A percentile compares a stretch with the other conserved stretches of the same genome.
Evolutionary conservation across 2,329 filamentous ascomycete species (phyloP).

Genomic region (Talaromyces sp.): DNA sequence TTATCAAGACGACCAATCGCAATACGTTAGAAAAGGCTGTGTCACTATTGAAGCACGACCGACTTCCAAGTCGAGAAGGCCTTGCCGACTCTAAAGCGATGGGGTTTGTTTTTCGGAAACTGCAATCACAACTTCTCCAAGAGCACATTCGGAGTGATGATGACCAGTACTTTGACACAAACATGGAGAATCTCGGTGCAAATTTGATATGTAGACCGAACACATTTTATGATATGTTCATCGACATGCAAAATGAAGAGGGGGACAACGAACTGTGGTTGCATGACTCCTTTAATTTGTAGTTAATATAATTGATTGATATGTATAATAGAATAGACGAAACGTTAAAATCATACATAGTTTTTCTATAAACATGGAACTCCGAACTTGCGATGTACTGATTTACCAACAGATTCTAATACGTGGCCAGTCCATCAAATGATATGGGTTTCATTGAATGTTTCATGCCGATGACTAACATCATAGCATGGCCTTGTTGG

Average conservation of each 20-base stretch:
- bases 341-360: background rate
- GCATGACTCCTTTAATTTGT: background rate
- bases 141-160: background rate
- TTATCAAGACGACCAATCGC: background rate
- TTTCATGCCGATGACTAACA: background rate
- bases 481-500: slow-evolving; percentile 2
- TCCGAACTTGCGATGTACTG: too few relatives aligned
- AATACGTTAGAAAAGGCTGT: background rate
- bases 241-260: background rate
- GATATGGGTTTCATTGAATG: background rate
- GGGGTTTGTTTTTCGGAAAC: background rate
- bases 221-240: background rate
- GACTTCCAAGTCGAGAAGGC: background rate
- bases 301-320: background rate
- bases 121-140: background rate
- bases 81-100: background rate
- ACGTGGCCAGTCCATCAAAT: background rate
- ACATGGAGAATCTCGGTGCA: background rate
- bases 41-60: background rate
- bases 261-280: background rate
- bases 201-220: background rate
- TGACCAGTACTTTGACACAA: background rate
- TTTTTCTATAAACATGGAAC: too few relatives aligned
- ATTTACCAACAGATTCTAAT: background rate
- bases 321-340: background rate